Evolutionary conservation across 2,329 filamentous ascomycete genomes (phyloP).

Genomic region (Aciculosporium take): DNA sequence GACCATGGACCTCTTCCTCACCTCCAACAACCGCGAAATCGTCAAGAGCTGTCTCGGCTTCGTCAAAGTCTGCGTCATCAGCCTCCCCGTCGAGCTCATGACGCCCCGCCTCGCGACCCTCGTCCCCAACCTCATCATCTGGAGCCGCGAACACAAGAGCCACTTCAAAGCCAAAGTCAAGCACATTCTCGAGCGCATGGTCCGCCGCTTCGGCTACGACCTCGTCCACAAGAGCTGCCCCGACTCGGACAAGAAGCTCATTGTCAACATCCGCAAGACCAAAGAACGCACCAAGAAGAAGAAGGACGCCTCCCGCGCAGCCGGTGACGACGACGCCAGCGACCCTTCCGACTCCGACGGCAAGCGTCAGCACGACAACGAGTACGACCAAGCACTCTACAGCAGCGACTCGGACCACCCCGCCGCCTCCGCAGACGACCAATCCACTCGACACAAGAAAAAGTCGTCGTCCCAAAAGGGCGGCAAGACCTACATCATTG

Average conservation of each 20-base stretch:
- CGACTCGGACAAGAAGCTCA: conserved; percentile 75
- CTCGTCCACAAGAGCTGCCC: conserved; percentile 68
- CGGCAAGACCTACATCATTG: conserved; percentile 72
- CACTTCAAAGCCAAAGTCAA: conserved; percentile 96
- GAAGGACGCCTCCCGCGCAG: conserved; percentile 54
- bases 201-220: conserved; percentile 78
- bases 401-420: conserved; percentile 54
- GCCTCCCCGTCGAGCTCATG: conserved; percentile 66
- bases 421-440: conserved; percentile 39
- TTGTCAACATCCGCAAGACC: conserved; percentile 89
- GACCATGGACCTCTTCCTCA: conserved; percentile 91
- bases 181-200: conserved; percentile 90
- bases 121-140: conserved; percentile 82
- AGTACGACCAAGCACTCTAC: conserved; percentile 93
- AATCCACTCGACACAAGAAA: conserved; percentile 25
- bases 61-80: conserved; percentile 88
- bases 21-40: conserved; percentile 92
- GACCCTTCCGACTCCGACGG: conserved; percentile 33
- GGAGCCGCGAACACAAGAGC: conserved; percentile 96
- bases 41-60: conserved; percentile 91
- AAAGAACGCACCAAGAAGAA: conserved; percentile 83
- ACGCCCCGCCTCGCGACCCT: conserved; percentile 61
- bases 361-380: conserved; percentile 63
- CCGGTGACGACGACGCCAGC: conserved; percentile 41
- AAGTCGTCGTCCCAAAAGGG: conserved; percentile 40